Base-by-base conservation (phyloP, 2,329 filamentous ascomycete species). In the Epichloe gansuensis region DNA sequence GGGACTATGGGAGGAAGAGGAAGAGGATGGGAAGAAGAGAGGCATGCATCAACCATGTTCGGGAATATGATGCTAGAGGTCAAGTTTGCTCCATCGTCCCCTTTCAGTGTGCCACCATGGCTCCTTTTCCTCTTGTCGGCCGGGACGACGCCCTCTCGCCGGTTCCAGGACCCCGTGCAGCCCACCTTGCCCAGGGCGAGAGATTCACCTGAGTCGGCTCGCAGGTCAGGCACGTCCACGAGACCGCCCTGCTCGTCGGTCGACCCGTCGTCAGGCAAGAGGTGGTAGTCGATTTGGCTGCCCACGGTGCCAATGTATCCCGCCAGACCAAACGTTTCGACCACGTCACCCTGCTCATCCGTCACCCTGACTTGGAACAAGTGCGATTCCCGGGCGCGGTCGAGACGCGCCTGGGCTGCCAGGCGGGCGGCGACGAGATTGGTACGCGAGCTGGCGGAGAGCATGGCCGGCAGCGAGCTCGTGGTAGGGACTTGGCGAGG, bases 341-440 rank as follows among this genome's bases (percentile, higher is more conserved):
- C 63, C 1, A 80, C 59, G 1, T 66, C 64, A 1, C 79, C 79
- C 13, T 74, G 65, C 55, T 80, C 76, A 54, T 76, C 73, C 2
- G 71, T 63, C 2, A 89, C 74, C 11, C 80, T 75, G 38, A 88
- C 72, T 7, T 73, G 72, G 62, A 83, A 83, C 15, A 74, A 71
- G 1, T 81, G 80, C 1, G 68, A 60, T 25, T 69, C 68, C 23
- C 75, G 72, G 0, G 82, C 81, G 21, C 75, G 72, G 39, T 86
- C 78, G 23, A 88, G 75, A 1, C 85, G 75, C 0, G 74, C 67
- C 63, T 90, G 85, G 0, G 86, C 86, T 15, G 80, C 77, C 6
- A 82, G 69, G 0, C 85, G 79, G 1, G 83, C 74, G 21, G 68
- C 61, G 51, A 69, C 65, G 15, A 80, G 72, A 57, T 77, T 71